Percentiles rank a stretch among this genome's conserved stretches.
Conservation (phyloP, 192 early-diverging fungal species). For the Dimargaris cristalligena region DNA sequence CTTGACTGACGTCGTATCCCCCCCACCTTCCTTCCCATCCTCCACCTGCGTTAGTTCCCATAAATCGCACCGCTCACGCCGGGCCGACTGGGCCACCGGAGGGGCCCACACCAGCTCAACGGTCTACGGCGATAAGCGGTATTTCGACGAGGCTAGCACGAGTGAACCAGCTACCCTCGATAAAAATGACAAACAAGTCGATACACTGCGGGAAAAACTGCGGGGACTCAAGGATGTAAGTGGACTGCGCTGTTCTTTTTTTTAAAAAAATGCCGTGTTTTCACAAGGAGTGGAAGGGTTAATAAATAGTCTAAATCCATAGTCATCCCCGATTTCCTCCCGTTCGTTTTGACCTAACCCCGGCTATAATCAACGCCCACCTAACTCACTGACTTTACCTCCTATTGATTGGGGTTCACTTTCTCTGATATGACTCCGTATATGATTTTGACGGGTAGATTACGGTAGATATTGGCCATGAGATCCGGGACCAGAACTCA, state of each 20-base stretch:
- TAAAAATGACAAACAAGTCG: slow-evolving; percentile 2
- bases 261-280: no score
- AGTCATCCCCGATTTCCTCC: no score
- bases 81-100: slow-evolving; percentile 8
- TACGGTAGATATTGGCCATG: slow-evolving; percentile 2
- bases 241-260: background rate
- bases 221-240: slow-evolving; percentile 3
- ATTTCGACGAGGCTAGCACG: background rate
- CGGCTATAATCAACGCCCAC: background rate
- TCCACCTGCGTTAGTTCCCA: no score
- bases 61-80: slow-evolving; percentile 4
- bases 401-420: background rate
- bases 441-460: background rate
- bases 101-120: slow-evolving; percentile 5
- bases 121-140: background rate
- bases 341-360: background rate
- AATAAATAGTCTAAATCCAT: no score
- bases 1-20: no score
- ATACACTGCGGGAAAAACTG: slow-evolving; percentile 4
- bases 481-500: slow-evolving; percentile 5
- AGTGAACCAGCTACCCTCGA: background rate
- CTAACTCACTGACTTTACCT: background rate
- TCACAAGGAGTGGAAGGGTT: no score
- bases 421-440: no score
- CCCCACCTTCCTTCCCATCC: no score